Conservation (phyloP, 2,329 filamentous ascomycete genomes). For the Claviceps pazoutovae region DNA sequence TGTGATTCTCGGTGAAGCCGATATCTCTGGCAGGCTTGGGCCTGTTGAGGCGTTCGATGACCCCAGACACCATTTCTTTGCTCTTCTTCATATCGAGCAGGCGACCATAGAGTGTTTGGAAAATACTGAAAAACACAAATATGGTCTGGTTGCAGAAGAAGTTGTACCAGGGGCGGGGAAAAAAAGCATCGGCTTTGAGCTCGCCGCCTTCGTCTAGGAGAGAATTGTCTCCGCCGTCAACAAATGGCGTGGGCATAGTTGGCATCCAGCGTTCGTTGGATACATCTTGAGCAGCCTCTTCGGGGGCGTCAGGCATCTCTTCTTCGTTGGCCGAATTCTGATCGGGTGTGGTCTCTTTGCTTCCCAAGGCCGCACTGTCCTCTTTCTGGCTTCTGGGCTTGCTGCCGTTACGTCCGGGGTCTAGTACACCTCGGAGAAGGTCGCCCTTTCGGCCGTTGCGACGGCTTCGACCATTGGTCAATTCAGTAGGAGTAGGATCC, state of each 20-base stretch:
- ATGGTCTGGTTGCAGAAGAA: constrained; percentile 86
- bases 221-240: constrained; percentile 37
- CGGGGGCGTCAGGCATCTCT: constrained; percentile 49
- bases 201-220: constrained; percentile 45
- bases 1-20: constrained; percentile 64
- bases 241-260: constrained; percentile 40
- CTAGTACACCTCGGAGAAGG: constrained; percentile 73
- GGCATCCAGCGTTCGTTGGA: constrained; percentile 54
- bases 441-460: constrained; percentile 66
- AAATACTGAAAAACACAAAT: constrained; percentile 88
- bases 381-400: constrained; percentile 61
- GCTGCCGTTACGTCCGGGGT: constrained; percentile 59
- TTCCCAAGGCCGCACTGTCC: constrained; percentile 61
- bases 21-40: constrained; percentile 73
- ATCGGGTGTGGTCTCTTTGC: constrained; percentile 82
- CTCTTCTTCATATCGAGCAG: constrained; percentile 72
- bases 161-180: constrained; percentile 68
- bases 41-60: constrained; percentile 58
- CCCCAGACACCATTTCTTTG: constrained; percentile 56
- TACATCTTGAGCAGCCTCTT: constrained; percentile 49
- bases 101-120: constrained; percentile 79
- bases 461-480: constrained; percentile 52
- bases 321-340: constrained; percentile 65
- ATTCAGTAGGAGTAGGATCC: constrained; percentile 55
- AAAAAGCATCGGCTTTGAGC: constrained; percentile 66